Evolutionary conservation across 208 protist species (phyloP).

Genomic region (Leishmania major): DNA sequence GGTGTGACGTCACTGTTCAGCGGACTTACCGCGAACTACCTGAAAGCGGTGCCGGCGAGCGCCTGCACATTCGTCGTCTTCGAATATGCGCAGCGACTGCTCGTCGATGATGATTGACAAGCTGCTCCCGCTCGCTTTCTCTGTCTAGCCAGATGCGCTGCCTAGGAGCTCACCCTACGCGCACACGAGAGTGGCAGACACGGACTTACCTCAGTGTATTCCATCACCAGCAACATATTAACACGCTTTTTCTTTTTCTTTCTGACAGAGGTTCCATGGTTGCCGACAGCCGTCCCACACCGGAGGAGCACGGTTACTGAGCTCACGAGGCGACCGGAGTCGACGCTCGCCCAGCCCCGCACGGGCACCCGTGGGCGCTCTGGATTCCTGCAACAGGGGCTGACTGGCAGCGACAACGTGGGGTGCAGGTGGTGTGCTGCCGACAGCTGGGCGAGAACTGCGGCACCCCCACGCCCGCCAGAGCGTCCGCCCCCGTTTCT

Average conservation of each 20-base stretch:
- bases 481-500: neutral
- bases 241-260: neutral
- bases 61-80: slow-evolving; percentile 89
- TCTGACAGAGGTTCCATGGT: neutral
- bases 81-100: slow-evolving; percentile 64
- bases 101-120: slow-evolving; percentile 69
- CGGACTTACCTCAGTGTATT: neutral
- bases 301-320: neutral
- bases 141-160: neutral
- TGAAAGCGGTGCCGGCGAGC: slow-evolving; percentile 90
- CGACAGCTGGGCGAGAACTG: neutral
- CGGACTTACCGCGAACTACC: slow-evolving; percentile 88
- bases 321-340: neutral
- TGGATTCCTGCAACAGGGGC: neutral
- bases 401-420: neutral
- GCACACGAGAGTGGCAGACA: neutral
- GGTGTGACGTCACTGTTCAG: slow-evolving; percentile 84
- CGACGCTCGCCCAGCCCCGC: neutral
- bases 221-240: neutral
- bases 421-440: neutral
- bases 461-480: neutral
- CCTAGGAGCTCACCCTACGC: neutral
- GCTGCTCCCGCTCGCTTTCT: neutral
- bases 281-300: neutral
- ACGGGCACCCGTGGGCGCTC: neutral